Evolutionary conservation across 164 flowering plant species (phyloP), one percentile per base, ranked within the genome.

Genomic region (Protea cynaroides): DNA sequence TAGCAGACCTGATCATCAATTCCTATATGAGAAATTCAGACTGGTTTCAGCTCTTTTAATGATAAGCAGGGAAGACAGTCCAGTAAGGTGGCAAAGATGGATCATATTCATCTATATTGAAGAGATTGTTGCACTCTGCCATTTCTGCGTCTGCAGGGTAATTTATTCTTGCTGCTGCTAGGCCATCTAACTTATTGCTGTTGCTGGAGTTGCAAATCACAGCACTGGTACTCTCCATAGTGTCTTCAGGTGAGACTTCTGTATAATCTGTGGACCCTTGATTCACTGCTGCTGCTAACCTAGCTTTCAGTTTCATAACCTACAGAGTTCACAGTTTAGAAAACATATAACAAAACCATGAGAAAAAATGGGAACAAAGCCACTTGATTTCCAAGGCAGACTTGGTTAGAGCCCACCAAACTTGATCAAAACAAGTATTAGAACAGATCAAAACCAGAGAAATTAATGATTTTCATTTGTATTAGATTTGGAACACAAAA

Each of bases 221-320:
- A 0, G 55, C 76, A 14, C 80, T 81, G 18, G 83, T 72, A 77
- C 87, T 86, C 59, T 84, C 92, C 1, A 81, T 82, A 0, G 82
- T 84, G 53, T 84, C 88, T 51, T 79, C 86, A 0, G 79, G 80
- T 0, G 85, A 80, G 9, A 72, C 66, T 19, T 84, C 88, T 12
- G 82, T 81, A 72, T 74, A 73, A 1, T 64, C 81, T 4, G 72
- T 62, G 0, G 83, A 80, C 9, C 75, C 72, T 74, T 78, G 84
- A 46, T 71, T 81, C 71, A 61, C 73, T 0, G 60, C 40, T 0
- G 58, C 12, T 12, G 46, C 46, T 0, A 86, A 69, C 63, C 76
- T 78, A 5, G 68, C 67, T 65, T 51, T 73, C 76, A 73, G 52
- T 34, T 60, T 68, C 40, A 55, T 17, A 47, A 73, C 72, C 76